Evolutionary conservation across 208 protist species (phyloP).

Genomic region (Wallacemonas sp.): DNA sequence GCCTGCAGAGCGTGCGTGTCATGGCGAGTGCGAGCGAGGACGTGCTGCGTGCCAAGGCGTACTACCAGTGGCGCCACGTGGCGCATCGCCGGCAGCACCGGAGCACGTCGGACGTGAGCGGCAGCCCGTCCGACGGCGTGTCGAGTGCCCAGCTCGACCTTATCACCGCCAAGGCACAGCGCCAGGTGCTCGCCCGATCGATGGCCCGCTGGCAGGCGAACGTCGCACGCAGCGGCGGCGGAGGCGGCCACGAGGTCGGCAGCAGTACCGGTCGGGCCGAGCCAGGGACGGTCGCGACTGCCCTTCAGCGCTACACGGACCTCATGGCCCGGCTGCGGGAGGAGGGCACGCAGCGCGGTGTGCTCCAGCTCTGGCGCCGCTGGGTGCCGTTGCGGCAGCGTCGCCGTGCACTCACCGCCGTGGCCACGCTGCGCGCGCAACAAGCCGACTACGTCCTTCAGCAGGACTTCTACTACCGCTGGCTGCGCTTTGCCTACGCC

Average conservation of each 20-base stretch:
- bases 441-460: conserved; percentile 38
- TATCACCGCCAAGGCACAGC: conserved; percentile 44
- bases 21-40: conserved; percentile 25
- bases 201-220: conserved; percentile 12
- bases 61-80: conserved; percentile 40
- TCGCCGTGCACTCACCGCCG: conserved; percentile 31
- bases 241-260: not conserved
- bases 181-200: conserved; percentile 42
- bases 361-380: conserved; percentile 46
- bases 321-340: not conserved
- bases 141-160: conserved; percentile 32
- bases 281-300: not conserved
- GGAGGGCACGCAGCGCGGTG: conserved; percentile 23
- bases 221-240: not conserved
- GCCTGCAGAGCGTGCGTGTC: conserved; percentile 18
- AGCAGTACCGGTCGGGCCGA: not conserved
- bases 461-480: conserved; percentile 44
- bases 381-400: conserved; percentile 37
- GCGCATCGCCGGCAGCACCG: conserved; percentile 5
- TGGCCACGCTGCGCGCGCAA: conserved; percentile 44
- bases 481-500: conserved; percentile 46
- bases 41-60: conserved; percentile 28
- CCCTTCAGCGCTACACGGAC: conserved; percentile 20
- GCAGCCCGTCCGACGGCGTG: too few relatives aligned
- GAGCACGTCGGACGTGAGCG: not conserved